Base-by-base conservation (phyloP, 2,329 filamentous ascomycete species). In the Coccinonectria pachysandricola region DNA sequence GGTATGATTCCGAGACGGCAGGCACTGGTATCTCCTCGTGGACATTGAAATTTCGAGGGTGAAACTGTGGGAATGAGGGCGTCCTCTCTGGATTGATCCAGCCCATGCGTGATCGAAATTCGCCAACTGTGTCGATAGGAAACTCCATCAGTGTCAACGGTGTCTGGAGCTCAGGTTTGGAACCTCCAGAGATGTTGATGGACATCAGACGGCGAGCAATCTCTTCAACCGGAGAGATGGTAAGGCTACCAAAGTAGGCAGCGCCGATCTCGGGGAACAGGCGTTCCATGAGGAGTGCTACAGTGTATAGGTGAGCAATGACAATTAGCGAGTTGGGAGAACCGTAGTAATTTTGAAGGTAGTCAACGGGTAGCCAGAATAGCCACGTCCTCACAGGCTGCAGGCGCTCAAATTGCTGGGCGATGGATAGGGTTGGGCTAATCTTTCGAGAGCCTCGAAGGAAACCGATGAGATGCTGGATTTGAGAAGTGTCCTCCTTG, bases 231-330 rank as follows among this genome's bases (percentile, higher is more conserved):
- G 87, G 85, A 2, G 69, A 66, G 23, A 93, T 70, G 10, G 83
- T 79, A 40, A 94, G 65, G 41, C 77, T 80, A 24, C 81, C 82
- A 43, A 88, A 86, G 54, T 95, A 94, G 24, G 85, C 79, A 12
- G 85, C 79, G 23, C 86, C 87, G 41, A 95, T 79, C 51, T 92
- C 85, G 3, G 87, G 86, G 52, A 93, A 95, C 35, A 95, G 69
- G 10, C 85, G 83, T 57, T 95, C 87, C 57, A 96, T 72, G 19
- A 85, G 74, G 33, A 96, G 65, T 4, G 85, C 86, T 11, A 86
- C 75, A 1, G 84, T 87, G 59, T 94, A 96, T 53, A 94, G 85
- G 50, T 96, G 83, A 8, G 86, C 82, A 28, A 96, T 76, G 36
- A 92, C 77, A 27, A 93, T 67, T 40, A 95, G 66, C 2, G 85